phyloP scores from a whole-genome alignment of 768 basidiomycete species.

The Pleurotus ostreatus region DNA sequence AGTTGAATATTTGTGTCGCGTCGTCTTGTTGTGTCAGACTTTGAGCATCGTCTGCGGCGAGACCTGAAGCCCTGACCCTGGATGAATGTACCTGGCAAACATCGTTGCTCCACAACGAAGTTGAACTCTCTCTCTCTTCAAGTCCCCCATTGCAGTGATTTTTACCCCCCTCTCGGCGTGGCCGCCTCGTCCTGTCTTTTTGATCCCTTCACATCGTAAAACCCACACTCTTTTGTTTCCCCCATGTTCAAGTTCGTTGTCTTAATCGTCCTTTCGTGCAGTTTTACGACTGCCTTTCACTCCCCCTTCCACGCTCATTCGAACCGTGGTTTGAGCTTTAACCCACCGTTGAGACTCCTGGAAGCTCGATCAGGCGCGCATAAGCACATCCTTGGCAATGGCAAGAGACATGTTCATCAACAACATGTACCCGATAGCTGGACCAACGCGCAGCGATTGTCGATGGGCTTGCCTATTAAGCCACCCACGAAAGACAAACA shows the following conservation, averaged over 20 bases:
- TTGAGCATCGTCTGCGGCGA: too few relatives aligned
- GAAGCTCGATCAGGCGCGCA: neutral
- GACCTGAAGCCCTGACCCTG: too few relatives aligned
- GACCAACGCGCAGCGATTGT: conserved; percentile 1
- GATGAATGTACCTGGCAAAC: too few relatives aligned
- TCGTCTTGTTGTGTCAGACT: too few relatives aligned
- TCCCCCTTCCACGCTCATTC: neutral
- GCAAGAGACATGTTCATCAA: neutral
- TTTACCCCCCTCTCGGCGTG: neutral
- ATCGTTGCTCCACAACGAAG: neutral
- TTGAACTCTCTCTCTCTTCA: too few relatives aligned
- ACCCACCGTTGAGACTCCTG: neutral
- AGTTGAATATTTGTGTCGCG: too few relatives aligned
- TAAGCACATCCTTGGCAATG: neutral
- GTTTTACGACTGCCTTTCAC: neutral
- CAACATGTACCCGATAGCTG: neutral
- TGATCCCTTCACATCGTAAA: neutral
- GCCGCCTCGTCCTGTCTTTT: neutral
- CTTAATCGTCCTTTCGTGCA: neutral
- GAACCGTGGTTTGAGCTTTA: neutral
- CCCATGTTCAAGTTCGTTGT: neutral
- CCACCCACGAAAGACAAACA: neutral
- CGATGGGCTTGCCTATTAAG: neutral
- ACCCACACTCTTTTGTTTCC: conserved; percentile 1
- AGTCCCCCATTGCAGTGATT: neutral